A percentile compares a stretch with the other conserved stretches of the same genome.
These are phyloP conservation scores for Cucurbitaria berberidis DNA, from an alignment of 2,329 filamentous ascomycete species.

Conservation along the genomic window DNA sequence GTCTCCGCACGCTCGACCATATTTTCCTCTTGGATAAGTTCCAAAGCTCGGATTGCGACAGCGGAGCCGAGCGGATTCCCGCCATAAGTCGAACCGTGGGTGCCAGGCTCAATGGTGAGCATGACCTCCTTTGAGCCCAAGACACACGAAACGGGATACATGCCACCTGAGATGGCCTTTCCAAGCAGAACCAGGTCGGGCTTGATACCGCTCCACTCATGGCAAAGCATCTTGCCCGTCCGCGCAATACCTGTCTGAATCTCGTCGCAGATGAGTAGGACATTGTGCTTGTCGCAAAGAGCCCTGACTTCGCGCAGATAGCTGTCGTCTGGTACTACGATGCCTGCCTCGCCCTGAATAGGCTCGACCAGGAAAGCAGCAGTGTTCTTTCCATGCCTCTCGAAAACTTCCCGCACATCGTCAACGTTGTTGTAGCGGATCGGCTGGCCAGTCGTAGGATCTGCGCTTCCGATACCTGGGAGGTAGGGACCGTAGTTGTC, in stretches of 20 bases:
- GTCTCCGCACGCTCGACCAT: conserved; percentile 82
- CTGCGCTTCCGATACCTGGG: conserved; percentile 79
- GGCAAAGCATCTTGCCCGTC: conserved; percentile 91
- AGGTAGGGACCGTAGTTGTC: conserved; percentile 98
- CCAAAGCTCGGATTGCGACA: conserved; percentile 91
- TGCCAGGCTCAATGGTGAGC: conserved; percentile 94
- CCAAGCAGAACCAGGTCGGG: conserved; percentile 93
- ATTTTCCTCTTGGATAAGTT: conserved; percentile 90
- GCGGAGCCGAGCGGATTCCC: conserved; percentile 96
- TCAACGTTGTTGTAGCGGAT: conserved; percentile 87
- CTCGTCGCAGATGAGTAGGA: conserved; percentile 95
- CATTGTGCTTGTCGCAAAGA: conserved; percentile 93
- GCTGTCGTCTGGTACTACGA: conserved; percentile 89
- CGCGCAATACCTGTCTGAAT: conserved; percentile 98
- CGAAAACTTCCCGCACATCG: conserved; percentile 79
- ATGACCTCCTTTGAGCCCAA: conserved; percentile 88
- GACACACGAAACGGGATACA: conserved; percentile 98
- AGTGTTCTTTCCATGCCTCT: conserved; percentile 80
- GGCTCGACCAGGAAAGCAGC: conserved; percentile 95
- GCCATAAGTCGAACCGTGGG: conserved; percentile 97
- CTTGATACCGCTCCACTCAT: conserved; percentile 93
- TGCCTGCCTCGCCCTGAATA: conserved; percentile 96
- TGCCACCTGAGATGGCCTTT: conserved; percentile 96
- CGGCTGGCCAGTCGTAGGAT: conserved; percentile 75
- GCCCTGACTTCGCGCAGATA: conserved; percentile 82